Conservation (phyloP, 352 stramenopile genomes). For the Phytophthora chlamydospora region DNA sequence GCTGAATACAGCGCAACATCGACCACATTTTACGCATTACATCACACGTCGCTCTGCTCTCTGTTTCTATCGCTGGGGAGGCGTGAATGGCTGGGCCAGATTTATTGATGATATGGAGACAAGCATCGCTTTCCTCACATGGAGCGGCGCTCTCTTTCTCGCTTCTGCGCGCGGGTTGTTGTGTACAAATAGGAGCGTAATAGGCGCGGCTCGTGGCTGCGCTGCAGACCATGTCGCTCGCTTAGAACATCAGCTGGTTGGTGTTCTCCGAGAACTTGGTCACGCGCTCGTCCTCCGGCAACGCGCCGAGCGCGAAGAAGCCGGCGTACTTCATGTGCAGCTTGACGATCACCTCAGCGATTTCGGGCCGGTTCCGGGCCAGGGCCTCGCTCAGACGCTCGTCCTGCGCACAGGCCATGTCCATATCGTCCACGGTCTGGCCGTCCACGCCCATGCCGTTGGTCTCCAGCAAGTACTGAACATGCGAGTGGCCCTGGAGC, state of each 20-base stretch:
- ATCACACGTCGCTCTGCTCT: slow-evolving; percentile 9
- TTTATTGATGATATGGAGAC: slow-evolving; percentile 39
- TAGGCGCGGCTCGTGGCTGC: slow-evolving; percentile 6
- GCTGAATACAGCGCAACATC: not conserved
- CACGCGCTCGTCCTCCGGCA: slow-evolving; percentile 61
- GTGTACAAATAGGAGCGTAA: slow-evolving; percentile 26
- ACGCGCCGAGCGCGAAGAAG: slow-evolving; percentile 62
- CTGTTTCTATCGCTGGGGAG: slow-evolving; percentile 37
- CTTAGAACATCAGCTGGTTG: slow-evolving; percentile 40
- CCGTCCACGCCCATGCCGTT: slow-evolving; percentile 67
- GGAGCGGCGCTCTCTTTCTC: slow-evolving; percentile 24
- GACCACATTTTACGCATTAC: slow-evolving; percentile 23
- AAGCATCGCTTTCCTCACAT: slow-evolving; percentile 30
- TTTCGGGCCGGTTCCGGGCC: slow-evolving; percentile 64
- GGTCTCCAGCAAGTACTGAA: slow-evolving; percentile 82
- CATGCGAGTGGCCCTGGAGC: slow-evolving; percentile 65
- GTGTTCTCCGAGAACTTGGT: slow-evolving; percentile 52
- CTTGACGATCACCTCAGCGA: slow-evolving; percentile 77
- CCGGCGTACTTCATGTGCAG: slow-evolving; percentile 80
- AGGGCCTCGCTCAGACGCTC: slow-evolving; percentile 65
- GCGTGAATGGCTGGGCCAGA: slow-evolving; percentile 28
- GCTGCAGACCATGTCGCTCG: slow-evolving; percentile 16
- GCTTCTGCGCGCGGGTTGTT: slow-evolving; percentile 27
- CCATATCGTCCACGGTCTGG: slow-evolving; percentile 63
- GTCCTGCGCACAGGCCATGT: slow-evolving; percentile 70